Evolutionary conservation across 495 filamentous ascomycete species (phyloP), one percentile per base, ranked within the genome.

Genomic region (Podospora anserina): DNA sequence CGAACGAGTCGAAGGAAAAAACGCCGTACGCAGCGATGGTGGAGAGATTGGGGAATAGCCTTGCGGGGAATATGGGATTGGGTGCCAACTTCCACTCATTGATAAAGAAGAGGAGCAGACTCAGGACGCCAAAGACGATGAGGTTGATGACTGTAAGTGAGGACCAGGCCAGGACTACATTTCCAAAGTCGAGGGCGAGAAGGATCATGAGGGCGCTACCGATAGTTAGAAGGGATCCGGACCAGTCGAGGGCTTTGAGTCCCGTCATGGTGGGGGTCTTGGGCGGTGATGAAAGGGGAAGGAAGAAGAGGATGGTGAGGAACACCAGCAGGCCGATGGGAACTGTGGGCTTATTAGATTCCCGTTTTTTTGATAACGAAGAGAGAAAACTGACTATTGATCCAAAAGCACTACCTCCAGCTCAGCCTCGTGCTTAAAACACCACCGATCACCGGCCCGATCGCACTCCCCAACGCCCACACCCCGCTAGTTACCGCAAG

Each of bases 131-230:
- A 67, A 92, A 91, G 55, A 93, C 77, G 65, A 94, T 84, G 7
- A 94, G 82, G 75, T 89, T 92, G 69, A 94, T 84, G 53, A 92
- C 88, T 0, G 82, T 88, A 1, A 88, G 80, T 0, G 91, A 94
- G 59, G 71, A 72, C 92, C 92, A 96, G 26, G 91, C 89, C 69
- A 83, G 86, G 15, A 82, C 82, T 60, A 89, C 81, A 27, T 91
- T 92, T 58, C 91, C 91, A 68, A 88, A 90, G 70, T 91, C 87
- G 11, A 94, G 83, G 9, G 89, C 91, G 34, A 93, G 85, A 9
- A 94, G 86, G 72, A 94, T 84, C 86, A 94, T 92, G 20, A 93
- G 78, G 0, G 90, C 90, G 20, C 87, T 88, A 34, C 87, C 88
- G 53, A 92, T 83, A 68, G 93, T 87, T 7, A 86, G 79, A 23